phyloP scores from a whole-genome alignment of 306 rosid genomes.

The Delonix regia region DNA sequence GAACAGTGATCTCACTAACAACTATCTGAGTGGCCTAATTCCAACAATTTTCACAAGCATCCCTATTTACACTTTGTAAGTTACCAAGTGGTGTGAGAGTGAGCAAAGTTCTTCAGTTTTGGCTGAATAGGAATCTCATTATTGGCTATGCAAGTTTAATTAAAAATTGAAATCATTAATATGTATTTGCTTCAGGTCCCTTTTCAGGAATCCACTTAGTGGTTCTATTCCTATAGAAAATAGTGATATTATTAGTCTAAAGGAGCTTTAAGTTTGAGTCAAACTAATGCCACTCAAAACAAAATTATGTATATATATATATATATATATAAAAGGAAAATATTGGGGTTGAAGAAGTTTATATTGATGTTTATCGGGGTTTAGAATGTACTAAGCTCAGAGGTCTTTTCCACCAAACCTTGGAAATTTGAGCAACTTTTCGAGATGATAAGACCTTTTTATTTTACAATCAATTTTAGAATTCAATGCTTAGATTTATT shows the following conservation, averaged over 20 bases:
- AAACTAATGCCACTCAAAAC: not conserved
- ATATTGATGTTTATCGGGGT: conserved; percentile 45
- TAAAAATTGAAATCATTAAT: conserved; percentile 11
- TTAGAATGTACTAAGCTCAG: conserved; percentile 60
- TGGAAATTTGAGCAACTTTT: conserved; percentile 57
- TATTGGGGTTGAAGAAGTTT: conserved; percentile 15
- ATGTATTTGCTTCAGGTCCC: conserved; percentile 49
- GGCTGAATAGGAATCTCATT: not conserved
- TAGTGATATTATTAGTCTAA: conserved; percentile 55
- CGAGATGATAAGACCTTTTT: conserved; percentile 56
- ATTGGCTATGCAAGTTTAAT: not conserved
- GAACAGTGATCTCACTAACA: conserved; percentile 65
- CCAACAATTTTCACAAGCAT: conserved; percentile 49
- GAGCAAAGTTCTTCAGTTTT: not conserved
- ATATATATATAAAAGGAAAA: conserved; percentile 9
- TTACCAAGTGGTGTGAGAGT: too few relatives aligned
- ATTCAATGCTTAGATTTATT: not conserved
- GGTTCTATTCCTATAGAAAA: conserved; percentile 65
- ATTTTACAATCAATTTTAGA: too few relatives aligned
- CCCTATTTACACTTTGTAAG: conserved; percentile 57
- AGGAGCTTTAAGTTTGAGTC: conserved; percentile 53
- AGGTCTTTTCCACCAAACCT: conserved; percentile 64
- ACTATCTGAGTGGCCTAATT: conserved; percentile 60
- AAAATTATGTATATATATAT: too few relatives aligned
- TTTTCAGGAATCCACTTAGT: conserved; percentile 59